These are phyloP conservation scores for Trypanosoma cruzi DNA, from an alignment of 208 protist genomes.

Conservation along the genomic window DNA sequence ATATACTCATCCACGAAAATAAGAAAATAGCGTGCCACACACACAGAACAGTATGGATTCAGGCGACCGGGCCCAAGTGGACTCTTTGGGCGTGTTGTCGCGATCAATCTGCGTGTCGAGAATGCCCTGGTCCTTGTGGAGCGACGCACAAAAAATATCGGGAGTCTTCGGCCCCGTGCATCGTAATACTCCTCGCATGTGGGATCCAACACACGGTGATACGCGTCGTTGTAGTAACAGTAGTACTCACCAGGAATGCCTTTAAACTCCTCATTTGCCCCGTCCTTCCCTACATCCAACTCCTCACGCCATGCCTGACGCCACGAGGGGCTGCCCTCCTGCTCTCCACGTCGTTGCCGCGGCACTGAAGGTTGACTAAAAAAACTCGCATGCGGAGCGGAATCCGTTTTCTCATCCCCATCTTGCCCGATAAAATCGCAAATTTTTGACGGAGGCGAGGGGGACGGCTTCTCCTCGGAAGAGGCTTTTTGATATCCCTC, in stretches of 20 bases:
- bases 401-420: not conserved
- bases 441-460: not conserved
- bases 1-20: slow-evolving; percentile 72
- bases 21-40: slow-evolving; percentile 70
- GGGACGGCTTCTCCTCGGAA: not conserved
- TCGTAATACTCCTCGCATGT: slow-evolving; percentile 18
- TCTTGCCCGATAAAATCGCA: not conserved
- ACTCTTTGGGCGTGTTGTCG: slow-evolving; percentile 25
- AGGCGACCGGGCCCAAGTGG: slow-evolving; percentile 69
- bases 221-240: slow-evolving; percentile 27
- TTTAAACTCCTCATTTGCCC: slow-evolving; percentile 8
- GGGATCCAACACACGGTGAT: slow-evolving; percentile 34
- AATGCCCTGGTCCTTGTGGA: not conserved
- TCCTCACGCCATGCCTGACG: not conserved
- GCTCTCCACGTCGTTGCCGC: not conserved
- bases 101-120: not conserved
- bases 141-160: slow-evolving; percentile 32
- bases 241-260: slow-evolving; percentile 35
- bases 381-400: not conserved
- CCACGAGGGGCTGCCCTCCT: too few relatives aligned
- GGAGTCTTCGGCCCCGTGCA: slow-evolving; percentile 3
- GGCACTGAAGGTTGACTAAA: not conserved
- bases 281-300: not conserved
- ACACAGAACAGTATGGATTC: slow-evolving; percentile 85
- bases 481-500: not conserved